These are phyloP conservation scores for Psilocybe azurescens DNA, from an alignment of 768 basidiomycete genomes.

Conservation along the genomic window DNA sequence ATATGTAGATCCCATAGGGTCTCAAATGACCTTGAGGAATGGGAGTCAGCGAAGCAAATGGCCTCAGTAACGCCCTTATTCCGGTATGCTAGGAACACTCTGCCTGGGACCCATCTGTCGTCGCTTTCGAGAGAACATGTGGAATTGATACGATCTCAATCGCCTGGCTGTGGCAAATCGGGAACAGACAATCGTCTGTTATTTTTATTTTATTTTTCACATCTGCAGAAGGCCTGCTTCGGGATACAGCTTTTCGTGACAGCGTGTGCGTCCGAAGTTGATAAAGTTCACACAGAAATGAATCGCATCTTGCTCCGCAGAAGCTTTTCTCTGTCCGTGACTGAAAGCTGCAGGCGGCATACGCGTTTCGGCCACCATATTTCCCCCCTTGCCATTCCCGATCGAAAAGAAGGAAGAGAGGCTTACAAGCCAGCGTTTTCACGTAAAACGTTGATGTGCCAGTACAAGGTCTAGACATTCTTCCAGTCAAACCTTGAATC, in stretches of 20 bases:
- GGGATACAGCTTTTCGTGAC: conserved; percentile 20
- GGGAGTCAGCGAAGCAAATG: background rate
- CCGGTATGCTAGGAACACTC: conserved; percentile 15
- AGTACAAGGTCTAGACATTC: conserved; percentile 16
- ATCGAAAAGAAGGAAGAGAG: conserved; percentile 19
- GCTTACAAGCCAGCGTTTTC: conserved; percentile 5
- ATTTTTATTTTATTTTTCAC: conserved; percentile 12
- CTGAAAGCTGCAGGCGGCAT: conserved; percentile 15
- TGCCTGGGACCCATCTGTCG: conserved; percentile 22
- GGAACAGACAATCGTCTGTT: conserved; percentile 19
- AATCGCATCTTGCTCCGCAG: conserved; percentile 25
- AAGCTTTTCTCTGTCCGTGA: conserved; percentile 17
- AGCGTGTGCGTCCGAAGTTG: conserved; percentile 24
- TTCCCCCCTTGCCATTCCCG: conserved; percentile 14
- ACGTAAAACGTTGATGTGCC: conserved; percentile 22
- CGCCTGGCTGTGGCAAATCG: conserved; percentile 14
- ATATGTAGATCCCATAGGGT: background rate
- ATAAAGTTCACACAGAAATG: conserved; percentile 21
- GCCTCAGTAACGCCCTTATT: conserved; percentile 4
- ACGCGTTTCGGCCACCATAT: conserved; percentile 20
- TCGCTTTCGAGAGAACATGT: conserved; percentile 15
- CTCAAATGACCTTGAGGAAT: background rate
- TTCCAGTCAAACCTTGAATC: conserved; percentile 8
- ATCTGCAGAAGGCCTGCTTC: conserved; percentile 9
- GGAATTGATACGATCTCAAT: conserved; percentile 20